These are phyloP conservation scores for Zygotorulaspora chibaensis DNA, from an alignment of 805 yeast genomes.

Conservation along the genomic window DNA sequence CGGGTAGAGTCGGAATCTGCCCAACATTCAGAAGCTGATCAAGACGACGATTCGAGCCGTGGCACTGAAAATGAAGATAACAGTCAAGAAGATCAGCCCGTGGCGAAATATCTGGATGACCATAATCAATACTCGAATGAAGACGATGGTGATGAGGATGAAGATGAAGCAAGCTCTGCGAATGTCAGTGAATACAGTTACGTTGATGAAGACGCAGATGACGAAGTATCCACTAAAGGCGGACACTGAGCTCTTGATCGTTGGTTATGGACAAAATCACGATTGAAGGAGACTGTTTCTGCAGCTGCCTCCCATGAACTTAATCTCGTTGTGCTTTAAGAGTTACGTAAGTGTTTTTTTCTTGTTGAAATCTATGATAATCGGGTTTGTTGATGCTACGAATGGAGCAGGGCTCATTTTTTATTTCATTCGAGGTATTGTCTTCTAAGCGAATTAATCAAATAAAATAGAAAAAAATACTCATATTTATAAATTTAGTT, in stretches of 20 bases:
- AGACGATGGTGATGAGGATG: constrained; percentile 20
- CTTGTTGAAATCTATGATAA: background rate
- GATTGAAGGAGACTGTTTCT: too few relatives aligned
- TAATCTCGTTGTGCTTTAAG: too few relatives aligned
- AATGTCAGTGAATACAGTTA: constrained; percentile 22
- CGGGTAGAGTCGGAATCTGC: constrained; percentile 36
- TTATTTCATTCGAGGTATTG: background rate
- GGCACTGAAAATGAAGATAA: constrained; percentile 20
- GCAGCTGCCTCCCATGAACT: too few relatives aligned
- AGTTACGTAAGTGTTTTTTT: background rate
- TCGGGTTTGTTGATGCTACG: background rate
- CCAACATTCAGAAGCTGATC: constrained; percentile 15
- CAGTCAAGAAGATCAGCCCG: constrained; percentile 16
- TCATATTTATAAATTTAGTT: constrained; percentile 1
- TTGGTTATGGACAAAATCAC: too few relatives aligned
- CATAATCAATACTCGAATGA: constrained; percentile 16
- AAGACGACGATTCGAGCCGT: constrained; percentile 15
- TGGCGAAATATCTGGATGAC: constrained; percentile 19
- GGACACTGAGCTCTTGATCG: constrained; percentile 6
- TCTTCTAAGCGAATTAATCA: background rate
- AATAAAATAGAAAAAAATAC: background rate
- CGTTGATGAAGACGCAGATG: constrained; percentile 21
- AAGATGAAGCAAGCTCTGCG: constrained; percentile 16
- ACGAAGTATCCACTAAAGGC: constrained; percentile 7
- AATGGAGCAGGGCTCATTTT: background rate